These are phyloP conservation scores for Maudiozyma turicensis DNA, from an alignment of 805 yeast genomes.

Conservation along the genomic window DNA sequence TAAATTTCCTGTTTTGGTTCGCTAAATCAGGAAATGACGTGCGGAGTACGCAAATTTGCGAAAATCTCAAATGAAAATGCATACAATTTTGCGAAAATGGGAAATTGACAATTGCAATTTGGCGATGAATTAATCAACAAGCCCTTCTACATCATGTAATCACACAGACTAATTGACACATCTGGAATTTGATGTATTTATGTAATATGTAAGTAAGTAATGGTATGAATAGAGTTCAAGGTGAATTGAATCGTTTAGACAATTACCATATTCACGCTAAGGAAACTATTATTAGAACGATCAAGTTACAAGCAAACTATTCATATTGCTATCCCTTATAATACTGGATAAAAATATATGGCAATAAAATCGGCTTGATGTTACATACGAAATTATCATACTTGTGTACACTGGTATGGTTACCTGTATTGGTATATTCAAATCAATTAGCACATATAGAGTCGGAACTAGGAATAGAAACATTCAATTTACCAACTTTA, in stretches of 20 bases:
- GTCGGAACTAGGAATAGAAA: constrained; percentile 6
- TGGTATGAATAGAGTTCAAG: no score
- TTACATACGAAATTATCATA: neutral
- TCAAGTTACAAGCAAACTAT: no score
- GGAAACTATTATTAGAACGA: no score
- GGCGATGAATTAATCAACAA: no score
- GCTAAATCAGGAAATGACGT: neutral
- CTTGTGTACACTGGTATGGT: neutral
- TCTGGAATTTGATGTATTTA: no score
- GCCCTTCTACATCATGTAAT: no score
- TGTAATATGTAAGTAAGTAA: no score
- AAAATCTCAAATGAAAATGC: neutral
- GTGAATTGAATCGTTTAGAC: no score
- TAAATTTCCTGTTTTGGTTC: neutral
- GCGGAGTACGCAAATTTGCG: neutral
- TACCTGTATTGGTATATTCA: constrained; percentile 2
- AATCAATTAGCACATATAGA: constrained; percentile 13
- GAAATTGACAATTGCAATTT: neutral
- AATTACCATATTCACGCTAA: no score
- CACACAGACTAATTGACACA: no score
- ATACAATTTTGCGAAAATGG: neutral
- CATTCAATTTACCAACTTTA: neutral
- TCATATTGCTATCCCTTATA: no score
- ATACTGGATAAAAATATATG: neutral
- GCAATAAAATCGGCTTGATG: neutral